Base-by-base conservation (phyloP, 306 rosid species). In the Trichosanthes truncata region DNA sequence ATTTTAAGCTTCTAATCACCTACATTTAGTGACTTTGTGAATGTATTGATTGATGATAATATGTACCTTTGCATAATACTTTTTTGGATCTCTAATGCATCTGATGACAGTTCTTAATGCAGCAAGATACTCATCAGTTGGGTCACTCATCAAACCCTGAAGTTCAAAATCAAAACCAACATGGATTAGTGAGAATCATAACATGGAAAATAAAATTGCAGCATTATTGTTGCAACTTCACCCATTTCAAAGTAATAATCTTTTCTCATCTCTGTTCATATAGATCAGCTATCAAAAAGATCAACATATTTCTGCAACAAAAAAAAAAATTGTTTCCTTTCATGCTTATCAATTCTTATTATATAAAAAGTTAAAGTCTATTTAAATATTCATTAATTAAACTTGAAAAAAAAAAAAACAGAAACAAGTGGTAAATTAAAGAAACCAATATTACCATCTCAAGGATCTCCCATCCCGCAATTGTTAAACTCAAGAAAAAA, bases 21-120 rank as follows among this genome's bases (percentile, higher is more conserved):
- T 55, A 55, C n/a, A 20, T 2, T 9, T 55, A 21, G 12, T 8
- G 10, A 20, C 12, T 7, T 51, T 55, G 25, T 55, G 21, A 60
- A 23, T 57, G 63, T 62, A 4, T 3, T 18, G 15, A 9, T 18
- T 36, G 73, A 63, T 63, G 1, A n/a, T 4, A 38, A 38, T 8
- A 68, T 41, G 29, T 86, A 89, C 92, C 92, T 85, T 89, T 46
- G 82, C 81, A 40, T 80, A 83, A 76, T 87, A 87, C 78, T 86
- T 87, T 53, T 60, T 61, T 3, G 86, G 85, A 45, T 85, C 80
- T 63, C 68, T 80, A 31, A 89, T 89, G 84, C 90, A 87, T 51
- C 89, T 82, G 79, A 87, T 72, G 1, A 73, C 38, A 5, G 81
- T 78, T 1, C 89, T 82, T 75, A 89, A 25, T 63, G 82, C 87